Evolutionary conservation across 1,139 yeast species (phyloP).

Genomic region (Magnusiomyces sp.): DNA sequence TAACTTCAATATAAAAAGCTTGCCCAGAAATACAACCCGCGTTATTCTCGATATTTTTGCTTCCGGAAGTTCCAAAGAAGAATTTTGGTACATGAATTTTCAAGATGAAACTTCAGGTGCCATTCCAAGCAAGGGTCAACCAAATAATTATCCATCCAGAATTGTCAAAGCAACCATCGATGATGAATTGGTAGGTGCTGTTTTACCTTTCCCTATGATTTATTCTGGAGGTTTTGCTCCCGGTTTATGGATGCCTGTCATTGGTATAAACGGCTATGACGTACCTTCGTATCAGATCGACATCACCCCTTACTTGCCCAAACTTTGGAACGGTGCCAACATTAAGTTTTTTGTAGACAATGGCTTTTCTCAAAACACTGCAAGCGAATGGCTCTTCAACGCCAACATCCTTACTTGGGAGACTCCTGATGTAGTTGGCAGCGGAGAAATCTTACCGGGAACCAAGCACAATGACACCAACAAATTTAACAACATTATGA

Average conservation of each 20-base stretch:
- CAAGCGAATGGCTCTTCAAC: slow-evolving; percentile 54
- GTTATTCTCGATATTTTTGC: slow-evolving; percentile 53
- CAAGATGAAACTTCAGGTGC: slow-evolving; percentile 40
- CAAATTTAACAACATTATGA: slow-evolving; percentile 6
- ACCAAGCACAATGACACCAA: slow-evolving; percentile 8
- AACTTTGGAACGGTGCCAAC: slow-evolving; percentile 40
- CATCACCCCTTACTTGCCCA: slow-evolving; percentile 57
- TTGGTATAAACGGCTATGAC: slow-evolving; percentile 65
- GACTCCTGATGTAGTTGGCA: slow-evolving; percentile 25
- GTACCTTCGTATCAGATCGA: slow-evolving; percentile 58
- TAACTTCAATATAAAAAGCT: slow-evolving; percentile 30
- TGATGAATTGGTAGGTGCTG: slow-evolving; percentile 30
- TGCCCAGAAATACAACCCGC: slow-evolving; percentile 52
- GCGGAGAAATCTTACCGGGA: slow-evolving; percentile 18
- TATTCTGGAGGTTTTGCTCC: slow-evolving; percentile 79
- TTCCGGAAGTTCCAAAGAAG: slow-evolving; percentile 73
- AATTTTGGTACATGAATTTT: slow-evolving; percentile 71
- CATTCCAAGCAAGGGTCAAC: slow-evolving; percentile 33
- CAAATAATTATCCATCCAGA: slow-evolving; percentile 40
- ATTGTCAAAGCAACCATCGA: slow-evolving; percentile 30
- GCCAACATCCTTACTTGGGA: slow-evolving; percentile 64
- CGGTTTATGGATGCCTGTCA: slow-evolving; percentile 70
- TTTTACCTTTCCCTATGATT: slow-evolving; percentile 40
- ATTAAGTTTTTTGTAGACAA: slow-evolving; percentile 40
- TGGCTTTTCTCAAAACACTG: slow-evolving; percentile 39